These are phyloP conservation scores for Citrus inodora DNA, from an alignment of 345 rosid genomes.

Conservation along the genomic window DNA sequence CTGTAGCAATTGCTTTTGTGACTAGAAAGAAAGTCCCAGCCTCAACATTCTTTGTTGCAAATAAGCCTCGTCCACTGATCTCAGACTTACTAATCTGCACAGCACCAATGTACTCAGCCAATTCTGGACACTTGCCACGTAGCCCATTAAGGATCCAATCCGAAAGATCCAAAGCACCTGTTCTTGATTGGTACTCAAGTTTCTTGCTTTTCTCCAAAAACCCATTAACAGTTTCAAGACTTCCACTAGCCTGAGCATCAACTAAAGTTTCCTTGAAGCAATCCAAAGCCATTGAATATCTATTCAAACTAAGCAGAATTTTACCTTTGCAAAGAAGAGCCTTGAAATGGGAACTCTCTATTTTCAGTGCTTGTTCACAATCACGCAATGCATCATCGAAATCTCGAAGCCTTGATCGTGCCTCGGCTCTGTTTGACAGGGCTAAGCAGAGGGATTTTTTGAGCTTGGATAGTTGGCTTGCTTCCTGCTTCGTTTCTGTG, in stretches of 20 bases:
- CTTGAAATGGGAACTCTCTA: constrained; percentile 72
- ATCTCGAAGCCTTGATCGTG: constrained; percentile 43
- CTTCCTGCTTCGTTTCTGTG: constrained; percentile 22
- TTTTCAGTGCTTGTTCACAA: constrained; percentile 57
- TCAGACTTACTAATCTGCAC: constrained; percentile 57
- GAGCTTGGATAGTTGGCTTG: constrained; percentile 35
- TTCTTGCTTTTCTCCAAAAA: constrained; percentile 70
- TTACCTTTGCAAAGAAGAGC: constrained; percentile 80
- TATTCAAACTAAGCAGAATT: constrained; percentile 56
- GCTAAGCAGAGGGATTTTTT: constrained; percentile 62
- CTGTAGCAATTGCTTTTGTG: constrained; percentile 66
- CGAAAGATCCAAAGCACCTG: constrained; percentile 77
- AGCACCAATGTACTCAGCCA: constrained; percentile 68
- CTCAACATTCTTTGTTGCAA: constrained; percentile 63
- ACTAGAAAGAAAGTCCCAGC: constrained; percentile 57
- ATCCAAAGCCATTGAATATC: constrained; percentile 60
- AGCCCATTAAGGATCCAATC: constrained; percentile 75
- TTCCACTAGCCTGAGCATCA: constrained; percentile 52
- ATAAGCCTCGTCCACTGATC: constrained; percentile 78
- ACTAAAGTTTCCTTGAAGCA: constrained; percentile 61
- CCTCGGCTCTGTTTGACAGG: constrained; percentile 76
- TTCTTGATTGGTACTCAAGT: constrained; percentile 65
- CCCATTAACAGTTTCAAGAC: constrained; percentile 46
- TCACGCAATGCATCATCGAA: constrained; percentile 49
- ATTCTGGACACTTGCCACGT: constrained; percentile 57